Percentiles rank a stretch among this genome's conserved stretches.
phyloP scores from a whole-genome alignment of 331 rosid species.

The Dryas integrifolia region DNA sequence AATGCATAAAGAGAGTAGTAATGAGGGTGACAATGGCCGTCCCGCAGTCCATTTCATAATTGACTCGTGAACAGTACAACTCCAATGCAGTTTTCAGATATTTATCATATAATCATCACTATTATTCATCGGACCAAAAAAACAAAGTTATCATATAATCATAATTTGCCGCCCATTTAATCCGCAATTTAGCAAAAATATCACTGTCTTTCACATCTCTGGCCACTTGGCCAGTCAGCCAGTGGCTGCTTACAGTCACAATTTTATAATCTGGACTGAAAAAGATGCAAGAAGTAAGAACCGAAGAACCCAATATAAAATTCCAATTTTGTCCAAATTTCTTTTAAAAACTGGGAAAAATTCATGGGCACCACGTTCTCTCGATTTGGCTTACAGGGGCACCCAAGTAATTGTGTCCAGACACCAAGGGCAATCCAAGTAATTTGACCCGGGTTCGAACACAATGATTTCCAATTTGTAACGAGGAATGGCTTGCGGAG shows the following conservation, averaged over 20 bases:
- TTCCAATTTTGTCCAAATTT: slow-evolving; percentile 4
- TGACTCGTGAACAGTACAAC: not conserved
- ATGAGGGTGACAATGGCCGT: not conserved
- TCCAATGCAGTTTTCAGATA: not conserved
- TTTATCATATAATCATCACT: not conserved
- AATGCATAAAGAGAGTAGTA: not conserved
- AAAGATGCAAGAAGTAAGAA: not conserved
- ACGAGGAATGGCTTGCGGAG: slow-evolving; percentile 60
- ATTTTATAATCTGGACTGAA: not conserved
- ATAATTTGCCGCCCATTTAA: slow-evolving; percentile 4
- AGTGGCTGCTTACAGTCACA: not conserved
- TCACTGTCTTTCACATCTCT: not conserved
- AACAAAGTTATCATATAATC: not conserved
- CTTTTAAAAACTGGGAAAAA: not conserved
- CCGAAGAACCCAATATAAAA: not conserved
- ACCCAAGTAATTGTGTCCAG: not conserved
- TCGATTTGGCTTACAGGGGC: not conserved
- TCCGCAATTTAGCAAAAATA: slow-evolving; percentile 1
- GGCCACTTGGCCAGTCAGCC: not conserved
- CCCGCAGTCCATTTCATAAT: not conserved
- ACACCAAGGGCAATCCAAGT: slow-evolving; percentile 1
- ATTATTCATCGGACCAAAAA: too few species aligned
- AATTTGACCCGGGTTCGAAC: not conserved
- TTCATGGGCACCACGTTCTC: not conserved
- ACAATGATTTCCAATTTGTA: slow-evolving; percentile 14